Conservation (phyloP, 1,284 basidiomycete species). For the Ganoderma sinense region DNA sequence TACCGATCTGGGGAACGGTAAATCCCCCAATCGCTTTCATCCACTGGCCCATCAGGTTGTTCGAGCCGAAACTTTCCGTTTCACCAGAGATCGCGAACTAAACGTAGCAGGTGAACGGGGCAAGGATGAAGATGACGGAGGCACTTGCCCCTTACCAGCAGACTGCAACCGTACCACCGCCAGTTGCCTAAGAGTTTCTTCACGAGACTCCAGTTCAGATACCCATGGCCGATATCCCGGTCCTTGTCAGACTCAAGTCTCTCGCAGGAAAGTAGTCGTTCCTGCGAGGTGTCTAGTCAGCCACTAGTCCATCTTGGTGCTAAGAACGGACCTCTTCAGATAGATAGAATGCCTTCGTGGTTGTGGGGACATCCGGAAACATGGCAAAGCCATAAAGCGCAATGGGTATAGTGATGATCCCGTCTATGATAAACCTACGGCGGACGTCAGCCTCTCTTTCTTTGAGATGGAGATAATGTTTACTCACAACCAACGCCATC, state of each 20-base stretch:
- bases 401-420: constrained; percentile 75
- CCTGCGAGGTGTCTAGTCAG: constrained; percentile 45
- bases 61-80: constrained; percentile 75
- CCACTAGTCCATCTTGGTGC: constrained; percentile 11
- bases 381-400: constrained; percentile 76
- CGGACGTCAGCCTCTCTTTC: neutral
- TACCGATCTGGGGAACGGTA: constrained; percentile 66
- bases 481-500: constrained; percentile 77
- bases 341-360: constrained; percentile 72
- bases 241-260: constrained; percentile 49
- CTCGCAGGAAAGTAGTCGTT: constrained; percentile 58
- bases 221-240: constrained; percentile 46
- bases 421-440: constrained; percentile 73
- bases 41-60: constrained; percentile 82
- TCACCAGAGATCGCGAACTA: constrained; percentile 73
- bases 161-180: constrained; percentile 75
- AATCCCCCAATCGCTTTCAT: constrained; percentile 68
- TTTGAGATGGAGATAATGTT: neutral
- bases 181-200: constrained; percentile 66
- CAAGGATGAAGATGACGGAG: neutral
- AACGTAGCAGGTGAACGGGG: neutral
- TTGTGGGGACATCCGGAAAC: constrained; percentile 76
- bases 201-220: constrained; percentile 57
- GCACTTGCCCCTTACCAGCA: constrained; percentile 51
- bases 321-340: constrained; percentile 55